Conservation (phyloP, 176 grass and related monocot species). For the Oryza australiensis region DNA sequence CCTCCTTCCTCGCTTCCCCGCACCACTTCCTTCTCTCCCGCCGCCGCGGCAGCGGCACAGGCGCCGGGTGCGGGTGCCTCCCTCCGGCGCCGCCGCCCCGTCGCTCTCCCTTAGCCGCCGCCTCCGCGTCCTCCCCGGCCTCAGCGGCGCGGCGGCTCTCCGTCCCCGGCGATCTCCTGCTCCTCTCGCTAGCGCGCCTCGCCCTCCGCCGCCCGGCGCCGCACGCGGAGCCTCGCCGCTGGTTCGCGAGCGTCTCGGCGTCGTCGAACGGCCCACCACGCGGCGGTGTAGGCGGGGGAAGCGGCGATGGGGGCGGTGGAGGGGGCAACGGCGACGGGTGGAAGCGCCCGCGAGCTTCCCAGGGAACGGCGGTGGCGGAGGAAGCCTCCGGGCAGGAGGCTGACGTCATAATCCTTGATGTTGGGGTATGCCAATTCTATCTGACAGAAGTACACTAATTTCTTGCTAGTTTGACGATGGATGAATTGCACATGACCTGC, state of each 20-base stretch:
- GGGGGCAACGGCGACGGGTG: constrained; percentile 36
- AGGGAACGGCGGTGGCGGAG: constrained; percentile 43
- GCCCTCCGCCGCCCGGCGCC: constrained; percentile 45
- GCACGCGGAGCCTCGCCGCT: constrained; percentile 32
- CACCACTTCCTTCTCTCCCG: constrained; percentile 49
- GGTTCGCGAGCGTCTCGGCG: constrained; percentile 78
- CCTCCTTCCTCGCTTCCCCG: constrained; percentile 35
- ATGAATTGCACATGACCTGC: background rate
- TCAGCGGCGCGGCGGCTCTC: constrained; percentile 16
- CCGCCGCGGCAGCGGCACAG: background rate
- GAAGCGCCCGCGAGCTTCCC: constrained; percentile 39
- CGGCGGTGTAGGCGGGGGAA: constrained; percentile 43
- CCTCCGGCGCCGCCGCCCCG: background rate
- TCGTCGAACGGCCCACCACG: constrained; percentile 49
- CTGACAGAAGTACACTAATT: background rate
- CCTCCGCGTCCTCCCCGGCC: background rate
- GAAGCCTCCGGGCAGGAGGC: constrained; percentile 47
- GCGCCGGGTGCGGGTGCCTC: background rate
- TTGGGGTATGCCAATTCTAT: constrained; percentile 57
- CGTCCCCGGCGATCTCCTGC: constrained; percentile 43
- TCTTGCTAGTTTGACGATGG: background rate
- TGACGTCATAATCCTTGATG: constrained; percentile 87
- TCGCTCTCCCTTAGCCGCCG: constrained; percentile 24
- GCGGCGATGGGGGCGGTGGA: constrained; percentile 30
- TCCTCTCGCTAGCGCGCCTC: constrained; percentile 62